Evolutionary conservation across 768 basidiomycete genomes (phyloP), one percentile per base, ranked within the genome.

Genomic region (Pulveroboletus sp.): DNA sequence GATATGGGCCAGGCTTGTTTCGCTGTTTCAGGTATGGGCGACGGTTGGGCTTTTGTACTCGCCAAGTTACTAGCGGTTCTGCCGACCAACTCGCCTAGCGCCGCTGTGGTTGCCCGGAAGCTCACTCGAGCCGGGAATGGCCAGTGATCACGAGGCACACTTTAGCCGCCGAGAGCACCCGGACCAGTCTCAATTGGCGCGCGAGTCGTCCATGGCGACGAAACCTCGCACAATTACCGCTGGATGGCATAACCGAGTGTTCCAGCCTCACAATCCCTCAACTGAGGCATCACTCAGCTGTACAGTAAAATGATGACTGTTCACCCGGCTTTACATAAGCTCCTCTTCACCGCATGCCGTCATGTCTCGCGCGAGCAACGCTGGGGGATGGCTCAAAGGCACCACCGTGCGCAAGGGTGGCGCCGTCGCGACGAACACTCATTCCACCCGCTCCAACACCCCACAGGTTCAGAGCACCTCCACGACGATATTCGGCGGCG

Each of bases 391-490:
- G 85, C 73, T 90, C 31, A 81, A 80, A 48, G 89, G 89, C 3
- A 88, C 85, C 43, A 86, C 83, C 5, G 74, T 91, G 23, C 80
- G 85, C 54, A 90, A 86, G 66, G 79, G 81, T 6, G 81, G 76
- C 12, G 62, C 69, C 6, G 49, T 73, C 20, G 61, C 76, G 13
- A 73, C 75, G 16, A 75, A 65, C 29, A 31, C 60, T 20, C 64
- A 72, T 19, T 65, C 73, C 32, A 76, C 85, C 4, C 81, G 86
- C 16, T 80, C 82, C 5, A 79, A 74, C 11, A 87, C 86, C 0
- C 85, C 81, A 3, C 78, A 83, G 55, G 72, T 86, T 6, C 84
- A 85, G 61, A 82, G 81, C 55, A 86, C 89, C 1, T 86, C 88
- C 2, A 70, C 78, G 1, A 88, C 85, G 1, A 71, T 88, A 58